Percentiles rank a stretch among this genome's conserved stretches.
Conservation (phyloP, 352 stramenopile species). For the Pythium utonaiense region DNA sequence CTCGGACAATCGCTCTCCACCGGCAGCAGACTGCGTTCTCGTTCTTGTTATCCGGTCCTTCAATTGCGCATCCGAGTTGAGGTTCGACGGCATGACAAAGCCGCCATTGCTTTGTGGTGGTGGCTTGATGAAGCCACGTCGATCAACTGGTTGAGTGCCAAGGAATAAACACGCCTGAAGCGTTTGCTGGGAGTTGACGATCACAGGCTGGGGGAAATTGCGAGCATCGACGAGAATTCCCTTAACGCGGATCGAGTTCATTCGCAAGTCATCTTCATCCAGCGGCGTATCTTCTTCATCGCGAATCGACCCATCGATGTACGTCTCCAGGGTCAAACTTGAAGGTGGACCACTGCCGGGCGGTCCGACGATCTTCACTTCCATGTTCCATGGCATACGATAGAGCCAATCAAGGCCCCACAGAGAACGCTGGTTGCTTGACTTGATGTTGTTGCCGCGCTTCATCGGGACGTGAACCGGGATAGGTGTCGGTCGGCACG, state of each 20-base stretch:
- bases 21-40: constrained; percentile 50
- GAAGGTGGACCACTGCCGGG: constrained; percentile 81
- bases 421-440: constrained; percentile 57
- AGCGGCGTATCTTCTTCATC: constrained; percentile 64
- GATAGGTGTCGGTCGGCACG: constrained; percentile 70
- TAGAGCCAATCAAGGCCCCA: constrained; percentile 89
- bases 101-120: constrained; percentile 84
- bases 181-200: constrained; percentile 86
- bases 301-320: constrained; percentile 76
- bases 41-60: constrained; percentile 42
- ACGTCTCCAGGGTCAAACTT: constrained; percentile 85
- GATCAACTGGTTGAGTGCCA: constrained; percentile 81
- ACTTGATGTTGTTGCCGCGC: constrained; percentile 61
- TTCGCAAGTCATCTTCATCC: constrained; percentile 76
- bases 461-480: constrained; percentile 84
- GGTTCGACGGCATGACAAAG: constrained; percentile 61
- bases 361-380: constrained; percentile 87
- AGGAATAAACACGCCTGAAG: constrained; percentile 85
- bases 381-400: constrained; percentile 90
- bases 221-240: constrained; percentile 85
- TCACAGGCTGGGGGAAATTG: constrained; percentile 82
- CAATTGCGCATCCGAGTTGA: constrained; percentile 53
- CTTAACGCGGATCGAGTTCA: constrained; percentile 87
- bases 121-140: constrained; percentile 81
- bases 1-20: constrained; percentile 67